Percentiles rank a stretch among this genome's conserved stretches.
These are phyloP conservation scores for Barbarea vulgaris DNA, from an alignment of 345 rosid species.

Conservation along the genomic window DNA sequence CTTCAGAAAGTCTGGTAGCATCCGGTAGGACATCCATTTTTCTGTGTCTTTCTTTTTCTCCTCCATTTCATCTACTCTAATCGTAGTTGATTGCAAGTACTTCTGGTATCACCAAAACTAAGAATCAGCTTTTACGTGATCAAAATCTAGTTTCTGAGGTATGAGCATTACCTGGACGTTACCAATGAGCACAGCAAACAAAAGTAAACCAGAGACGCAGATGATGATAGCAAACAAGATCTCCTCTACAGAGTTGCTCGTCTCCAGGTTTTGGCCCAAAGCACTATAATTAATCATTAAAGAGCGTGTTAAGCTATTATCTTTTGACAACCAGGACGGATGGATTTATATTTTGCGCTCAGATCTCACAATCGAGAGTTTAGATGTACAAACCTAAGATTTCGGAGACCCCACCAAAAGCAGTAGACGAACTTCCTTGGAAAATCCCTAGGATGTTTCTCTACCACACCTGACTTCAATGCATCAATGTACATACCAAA, in stretches of 20 bases:
- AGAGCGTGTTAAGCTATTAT: neutral
- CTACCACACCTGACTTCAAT: slow-evolving; percentile 10
- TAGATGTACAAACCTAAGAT: slow-evolving; percentile 23
- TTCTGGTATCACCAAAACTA: slow-evolving; percentile 15
- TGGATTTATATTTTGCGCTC: neutral
- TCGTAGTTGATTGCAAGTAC: slow-evolving; percentile 30
- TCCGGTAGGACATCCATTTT: slow-evolving; percentile 36
- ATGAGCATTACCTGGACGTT: slow-evolving; percentile 55
- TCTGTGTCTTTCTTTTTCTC: slow-evolving; percentile 38
- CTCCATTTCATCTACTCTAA: slow-evolving; percentile 35
- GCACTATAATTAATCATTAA: slow-evolving; percentile 39
- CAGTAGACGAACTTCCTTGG: slow-evolving; percentile 30
- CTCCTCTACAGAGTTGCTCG: slow-evolving; percentile 47
- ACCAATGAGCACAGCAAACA: slow-evolving; percentile 57
- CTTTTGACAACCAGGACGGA: neutral
- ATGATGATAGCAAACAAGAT: slow-evolving; percentile 46
- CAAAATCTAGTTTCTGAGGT: neutral
- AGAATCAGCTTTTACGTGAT: neutral
- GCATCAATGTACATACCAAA: slow-evolving; percentile 40
- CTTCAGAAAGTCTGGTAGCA: slow-evolving; percentile 12
- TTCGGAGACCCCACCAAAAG: slow-evolving; percentile 41
- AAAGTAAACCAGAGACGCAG: slow-evolving; percentile 46
- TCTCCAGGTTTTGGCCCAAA: slow-evolving; percentile 49
- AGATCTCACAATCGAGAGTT: slow-evolving; percentile 54
- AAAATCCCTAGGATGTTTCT: slow-evolving; percentile 2